Evolutionary conservation across 2,329 filamentous ascomycete genomes (phyloP).

Genomic region (Claviceps spartinae): DNA sequence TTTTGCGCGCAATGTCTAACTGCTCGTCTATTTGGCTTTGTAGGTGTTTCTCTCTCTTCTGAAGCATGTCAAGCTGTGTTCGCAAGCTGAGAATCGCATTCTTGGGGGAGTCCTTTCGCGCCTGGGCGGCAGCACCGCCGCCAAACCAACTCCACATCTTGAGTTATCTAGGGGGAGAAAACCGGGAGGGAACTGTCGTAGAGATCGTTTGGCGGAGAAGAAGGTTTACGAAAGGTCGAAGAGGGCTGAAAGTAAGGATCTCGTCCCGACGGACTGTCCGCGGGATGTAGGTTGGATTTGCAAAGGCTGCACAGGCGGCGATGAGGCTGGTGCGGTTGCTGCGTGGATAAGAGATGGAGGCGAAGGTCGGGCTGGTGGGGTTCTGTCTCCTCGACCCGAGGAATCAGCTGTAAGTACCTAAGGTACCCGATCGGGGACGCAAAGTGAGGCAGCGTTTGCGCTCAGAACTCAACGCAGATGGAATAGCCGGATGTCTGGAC

Average conservation of each 20-base stretch:
- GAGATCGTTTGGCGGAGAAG: neutral
- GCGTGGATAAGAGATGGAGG: neutral
- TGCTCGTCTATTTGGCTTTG: constrained; percentile 90
- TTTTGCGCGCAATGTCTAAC: constrained; percentile 76
- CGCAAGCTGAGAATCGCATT: constrained; percentile 86
- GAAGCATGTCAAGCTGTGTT: constrained; percentile 88
- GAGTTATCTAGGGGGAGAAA: neutral
- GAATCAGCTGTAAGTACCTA: neutral
- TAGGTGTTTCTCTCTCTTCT: constrained; percentile 87
- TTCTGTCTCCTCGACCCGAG: neutral
- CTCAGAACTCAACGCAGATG: neutral
- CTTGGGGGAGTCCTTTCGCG: constrained; percentile 88
- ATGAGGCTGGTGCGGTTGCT: neutral
- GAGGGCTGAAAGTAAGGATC: neutral
- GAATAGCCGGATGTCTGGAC: neutral
- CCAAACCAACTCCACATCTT: constrained; percentile 84
- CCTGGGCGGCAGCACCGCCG: constrained; percentile 62
- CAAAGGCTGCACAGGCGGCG: neutral
- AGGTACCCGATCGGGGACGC: neutral
- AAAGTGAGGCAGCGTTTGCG: constrained; percentile 1
- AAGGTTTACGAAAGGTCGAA: neutral
- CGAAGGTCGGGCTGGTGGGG: constrained; percentile 2
- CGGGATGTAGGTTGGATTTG: neutral
- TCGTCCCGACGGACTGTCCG: neutral
- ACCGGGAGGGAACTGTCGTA: neutral